Evolutionary conservation across 2,329 filamentous ascomycete genomes (phyloP).

Genomic region (Beauveria pseudobassiana): DNA sequence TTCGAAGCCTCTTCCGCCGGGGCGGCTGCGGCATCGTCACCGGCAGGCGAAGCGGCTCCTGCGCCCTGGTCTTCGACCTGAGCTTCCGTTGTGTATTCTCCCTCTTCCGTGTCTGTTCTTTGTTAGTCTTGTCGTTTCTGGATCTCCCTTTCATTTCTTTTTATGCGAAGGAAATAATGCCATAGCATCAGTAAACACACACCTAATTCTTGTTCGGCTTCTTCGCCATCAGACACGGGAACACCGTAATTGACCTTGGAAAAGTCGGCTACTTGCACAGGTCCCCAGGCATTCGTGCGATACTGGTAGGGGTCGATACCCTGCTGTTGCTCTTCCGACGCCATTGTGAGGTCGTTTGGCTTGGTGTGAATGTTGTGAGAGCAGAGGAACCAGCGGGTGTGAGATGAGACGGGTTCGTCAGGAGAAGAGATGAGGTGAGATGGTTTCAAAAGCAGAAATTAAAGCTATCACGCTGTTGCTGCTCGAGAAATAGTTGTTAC

Average conservation of each 20-base stretch:
- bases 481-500: background rate
- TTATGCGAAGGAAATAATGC: background rate
- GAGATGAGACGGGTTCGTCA: background rate
- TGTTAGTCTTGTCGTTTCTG: too few species aligned
- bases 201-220: slow-evolving; percentile 4
- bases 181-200: background rate
- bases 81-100: slow-evolving; percentile 11
- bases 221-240: background rate
- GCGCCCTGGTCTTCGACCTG: slow-evolving; percentile 1
- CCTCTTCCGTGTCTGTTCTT: background rate
- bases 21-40: background rate
- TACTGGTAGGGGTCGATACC: background rate
- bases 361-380: background rate
- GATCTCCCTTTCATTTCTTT: background rate
- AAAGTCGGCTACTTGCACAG: slow-evolving; percentile 6
- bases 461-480: background rate
- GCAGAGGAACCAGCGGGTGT: background rate
- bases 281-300: slow-evolving; percentile 1
- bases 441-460: background rate
- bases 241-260: slow-evolving; percentile 2
- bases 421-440: background rate
- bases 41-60: background rate
- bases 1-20: slow-evolving; percentile 3
- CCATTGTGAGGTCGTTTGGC: slow-evolving; percentile 3
- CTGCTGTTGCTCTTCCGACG: slow-evolving; percentile 8